A percentile compares a stretch with the other conserved stretches of the same genome.
phyloP scores from a whole-genome alignment of 177 flowering plant species.

The Vitis hybrid region DNA sequence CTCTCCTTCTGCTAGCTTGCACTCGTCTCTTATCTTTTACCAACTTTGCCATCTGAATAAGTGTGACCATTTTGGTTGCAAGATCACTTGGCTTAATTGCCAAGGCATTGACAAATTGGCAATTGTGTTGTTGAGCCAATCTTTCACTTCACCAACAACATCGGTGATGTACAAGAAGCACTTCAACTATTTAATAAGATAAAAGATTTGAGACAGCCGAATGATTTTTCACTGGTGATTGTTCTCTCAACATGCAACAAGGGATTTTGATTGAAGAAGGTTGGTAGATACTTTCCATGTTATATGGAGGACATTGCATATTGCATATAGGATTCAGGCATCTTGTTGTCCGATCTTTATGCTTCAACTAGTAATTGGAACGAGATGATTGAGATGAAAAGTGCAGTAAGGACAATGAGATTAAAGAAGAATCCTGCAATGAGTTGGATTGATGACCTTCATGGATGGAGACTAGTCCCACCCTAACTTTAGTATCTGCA shows the following conservation, averaged over 20 bases:
- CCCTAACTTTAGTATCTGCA: slow-evolving; percentile 34
- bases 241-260: slow-evolving; percentile 55
- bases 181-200: slow-evolving; percentile 37
- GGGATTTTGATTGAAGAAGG: slow-evolving; percentile 52
- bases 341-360: slow-evolving; percentile 46
- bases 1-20: too few species aligned
- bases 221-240: slow-evolving; percentile 31
- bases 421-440: slow-evolving; percentile 49
- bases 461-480: slow-evolving; percentile 50
- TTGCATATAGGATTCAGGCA: slow-evolving; percentile 46
- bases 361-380: slow-evolving; percentile 50
- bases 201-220: slow-evolving; percentile 34
- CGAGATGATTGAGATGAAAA: slow-evolving; percentile 37
- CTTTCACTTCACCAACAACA: too few species aligned
- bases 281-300: slow-evolving; percentile 36
- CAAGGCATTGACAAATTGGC: too few species aligned
- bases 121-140: too few species aligned
- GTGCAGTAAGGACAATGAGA: slow-evolving; percentile 35
- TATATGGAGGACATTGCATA: slow-evolving; percentile 48
- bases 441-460: slow-evolving; percentile 55
- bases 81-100: too few species aligned
- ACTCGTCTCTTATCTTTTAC: too few species aligned
- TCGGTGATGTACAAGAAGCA: slow-evolving; percentile 44
- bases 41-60: too few species aligned
- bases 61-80: too few species aligned